Base-by-base conservation (phyloP, 2,329 filamentous ascomycete genomes). In the Fusarium kyushuense region DNA sequence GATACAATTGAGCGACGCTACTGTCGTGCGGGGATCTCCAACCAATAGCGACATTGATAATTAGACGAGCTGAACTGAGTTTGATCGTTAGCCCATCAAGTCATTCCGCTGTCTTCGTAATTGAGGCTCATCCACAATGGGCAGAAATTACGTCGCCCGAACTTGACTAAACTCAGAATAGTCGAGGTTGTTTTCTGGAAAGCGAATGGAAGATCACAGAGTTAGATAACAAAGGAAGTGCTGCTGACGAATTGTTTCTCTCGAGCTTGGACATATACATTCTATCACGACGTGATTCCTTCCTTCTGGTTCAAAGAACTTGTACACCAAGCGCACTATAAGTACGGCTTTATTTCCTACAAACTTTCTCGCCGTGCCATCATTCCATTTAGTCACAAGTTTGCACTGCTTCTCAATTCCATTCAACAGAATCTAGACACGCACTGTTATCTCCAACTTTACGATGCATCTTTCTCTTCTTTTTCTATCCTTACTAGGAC, bases 1-100 rank as follows among this genome's bases (percentile, higher is more conserved):
- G 72, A 56, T 70, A 42, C 4, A 42, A 61, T 72, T 19, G 63
- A 51, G 72, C 72, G 72, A 73, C 53, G 65, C 72, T 70, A 74
- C 12, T 29, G n/a, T 10, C 16, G 9, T 29, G 35, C 12, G 12
- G 1, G 3, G 1, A 1, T 1, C 12, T 12, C 41, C 1, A 6
- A 3, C 65, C 61, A 69, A 71, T 70, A n/a, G 25, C 19, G 2
- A 9, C 11, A 13, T 2, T 25, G 4, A 19, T 4, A 8, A 17
- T 2, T 2, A 0, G 9, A 2, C 14, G 13, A 53, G 65, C 27
- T 57, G 48, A 53, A 38, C 6, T 40, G 4, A 25, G 23, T 7
- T 25, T 25, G 23, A 25, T 25, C 7, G 5, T 7, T 25, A 25
- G 5, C 23, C 23, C 7, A 7, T n/a, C n/a, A n/a, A n/a, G n/a